Evolutionary conservation across 2,329 filamentous ascomycete genomes (phyloP).

Genomic region (Paraconiothyrium sp.): DNA sequence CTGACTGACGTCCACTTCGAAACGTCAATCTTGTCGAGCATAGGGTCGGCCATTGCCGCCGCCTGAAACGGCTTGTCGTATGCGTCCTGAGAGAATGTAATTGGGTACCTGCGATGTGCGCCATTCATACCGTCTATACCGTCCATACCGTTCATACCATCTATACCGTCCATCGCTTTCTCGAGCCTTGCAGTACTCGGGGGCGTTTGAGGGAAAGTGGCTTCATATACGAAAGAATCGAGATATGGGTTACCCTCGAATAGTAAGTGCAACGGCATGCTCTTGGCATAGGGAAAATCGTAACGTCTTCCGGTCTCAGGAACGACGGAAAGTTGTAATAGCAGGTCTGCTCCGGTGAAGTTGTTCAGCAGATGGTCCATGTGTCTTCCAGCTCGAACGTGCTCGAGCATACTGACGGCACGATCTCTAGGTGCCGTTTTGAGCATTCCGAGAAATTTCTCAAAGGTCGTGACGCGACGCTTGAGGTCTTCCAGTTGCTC

Average conservation of each 20-base stretch:
- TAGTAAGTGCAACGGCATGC: not conserved
- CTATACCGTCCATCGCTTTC: not conserved
- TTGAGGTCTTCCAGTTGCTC: not conserved
- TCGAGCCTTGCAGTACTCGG: not conserved
- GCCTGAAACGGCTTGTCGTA: constrained; percentile 11
- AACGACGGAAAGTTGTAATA: not conserved
- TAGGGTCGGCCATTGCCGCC: constrained; percentile 11
- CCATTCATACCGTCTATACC: too few relatives aligned
- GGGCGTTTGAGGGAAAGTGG: not conserved
- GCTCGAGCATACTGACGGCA: not conserved
- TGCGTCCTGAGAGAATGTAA: not conserved
- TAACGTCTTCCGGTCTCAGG: not conserved
- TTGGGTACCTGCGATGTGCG: not conserved
- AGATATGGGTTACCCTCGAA: not conserved
- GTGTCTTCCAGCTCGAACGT: not conserved
- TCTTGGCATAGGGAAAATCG: not conserved
- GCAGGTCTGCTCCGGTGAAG: not conserved
- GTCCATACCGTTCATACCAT: not conserved
- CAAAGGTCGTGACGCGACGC: not conserved
- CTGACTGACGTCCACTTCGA: constrained; percentile 16
- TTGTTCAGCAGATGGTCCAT: not conserved
- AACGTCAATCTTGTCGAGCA: constrained; percentile 5
- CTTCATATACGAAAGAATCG: not conserved
- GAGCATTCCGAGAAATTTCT: not conserved
- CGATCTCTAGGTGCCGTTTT: not conserved